A percentile compares a stretch with the other conserved stretches of the same genome.
Conservation (phyloP, 2,329 filamentous ascomycete species). For the Sclerotinia sclerotiorum region DNA sequence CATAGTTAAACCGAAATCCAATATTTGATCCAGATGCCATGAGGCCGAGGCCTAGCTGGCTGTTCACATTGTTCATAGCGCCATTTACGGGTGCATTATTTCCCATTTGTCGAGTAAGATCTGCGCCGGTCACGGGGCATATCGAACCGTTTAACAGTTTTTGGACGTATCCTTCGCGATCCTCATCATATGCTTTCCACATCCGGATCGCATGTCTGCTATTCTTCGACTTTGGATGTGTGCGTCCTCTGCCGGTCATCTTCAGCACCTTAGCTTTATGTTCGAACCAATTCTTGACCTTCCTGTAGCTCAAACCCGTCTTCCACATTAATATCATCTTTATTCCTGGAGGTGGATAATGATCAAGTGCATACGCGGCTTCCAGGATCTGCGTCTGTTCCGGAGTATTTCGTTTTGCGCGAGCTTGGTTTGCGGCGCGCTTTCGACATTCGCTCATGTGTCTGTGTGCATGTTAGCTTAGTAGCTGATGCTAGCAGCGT, state of each 20-base stretch:
- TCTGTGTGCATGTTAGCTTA: constrained; percentile 9
- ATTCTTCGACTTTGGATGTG: background rate
- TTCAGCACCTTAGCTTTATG: background rate
- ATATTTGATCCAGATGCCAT: background rate
- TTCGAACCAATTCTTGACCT: constrained; percentile 10
- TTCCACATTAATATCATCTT: background rate
- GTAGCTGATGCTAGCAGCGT: too few species aligned
- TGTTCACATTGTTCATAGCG: background rate
- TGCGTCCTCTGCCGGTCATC: background rate
- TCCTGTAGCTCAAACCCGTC: background rate
- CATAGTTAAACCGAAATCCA: background rate
- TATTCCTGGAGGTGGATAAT: background rate
- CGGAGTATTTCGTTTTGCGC: background rate
- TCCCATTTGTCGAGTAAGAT: background rate
- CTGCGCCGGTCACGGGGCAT: background rate
- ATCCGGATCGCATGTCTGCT: background rate
- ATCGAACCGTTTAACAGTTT: constrained; percentile 6
- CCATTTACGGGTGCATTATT: background rate
- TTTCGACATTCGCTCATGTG: constrained; percentile 4
- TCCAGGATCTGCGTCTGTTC: background rate
- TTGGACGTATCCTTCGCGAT: background rate
- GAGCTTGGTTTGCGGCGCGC: background rate
- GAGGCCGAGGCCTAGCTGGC: background rate
- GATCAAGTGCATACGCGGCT: background rate
- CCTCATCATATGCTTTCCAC: constrained; percentile 1